Evolutionary conservation across 2,329 filamentous ascomycete genomes (phyloP), one percentile per base, ranked within the genome.

Genomic region (Aspergillus neotritici): DNA sequence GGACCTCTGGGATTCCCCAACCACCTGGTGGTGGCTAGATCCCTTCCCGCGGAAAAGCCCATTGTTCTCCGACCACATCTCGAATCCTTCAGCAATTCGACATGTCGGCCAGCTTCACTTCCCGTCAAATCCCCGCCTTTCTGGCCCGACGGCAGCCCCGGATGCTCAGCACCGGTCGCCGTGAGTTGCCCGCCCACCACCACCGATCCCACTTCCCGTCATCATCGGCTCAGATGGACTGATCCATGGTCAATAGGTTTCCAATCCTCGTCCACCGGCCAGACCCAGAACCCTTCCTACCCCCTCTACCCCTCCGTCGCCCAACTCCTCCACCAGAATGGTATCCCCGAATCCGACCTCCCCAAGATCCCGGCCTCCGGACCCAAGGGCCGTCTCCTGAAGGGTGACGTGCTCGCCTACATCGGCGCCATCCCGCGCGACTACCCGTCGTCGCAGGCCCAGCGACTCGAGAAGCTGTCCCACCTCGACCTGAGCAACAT

Each of bases 401-500:
- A 98, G 76, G 93, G 93, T 43, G 93, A 98, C 63, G 84, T 98
- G 5, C 80, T 98, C 41, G 90, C 89, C 37, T 93, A 91, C 66
- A 69, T 97, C 12, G 93, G 93, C 50, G 74, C 77, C 55, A 87
- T 96, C 59, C 74, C 83, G 47, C 73, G 82, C 50, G 76, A 82
- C 46, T 85, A 87, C 54, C 86, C 91, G 2, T 76, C 79, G 15
- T 74, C 81, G 48, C 77, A 89, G 55, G 85, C 86, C 43, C 73
- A 78, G 45, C 82, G 80, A 40, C 83, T 94, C 61, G 75, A 80
- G 47, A 84, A 88, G 66, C 80, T 93, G 37, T 73, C 79, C 33
- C 88, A 94, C 66, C 81, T 98, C 41, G 91, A 98, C 65, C 80
- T 98, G 16, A 93, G 86, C 73, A 95, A 97, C 73, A 91, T 97